Evolutionary conservation across 768 basidiomycete genomes (phyloP), one percentile per base, ranked within the genome.

Genomic region (Macrocybe gigantea): DNA sequence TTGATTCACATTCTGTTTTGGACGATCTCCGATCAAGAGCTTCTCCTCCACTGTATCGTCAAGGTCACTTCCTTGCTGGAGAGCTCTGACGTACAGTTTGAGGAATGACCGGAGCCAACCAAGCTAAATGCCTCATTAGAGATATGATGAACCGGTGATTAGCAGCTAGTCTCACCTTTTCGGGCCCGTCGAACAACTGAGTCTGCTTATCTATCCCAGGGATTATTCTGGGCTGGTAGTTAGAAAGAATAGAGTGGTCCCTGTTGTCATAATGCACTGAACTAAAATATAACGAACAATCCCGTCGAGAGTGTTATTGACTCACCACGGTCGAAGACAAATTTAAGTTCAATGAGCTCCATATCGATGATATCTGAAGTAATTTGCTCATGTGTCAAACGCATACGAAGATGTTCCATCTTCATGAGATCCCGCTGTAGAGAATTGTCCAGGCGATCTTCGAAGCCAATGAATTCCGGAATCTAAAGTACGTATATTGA

Each of bases 401-500:
- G 80, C 84, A 93, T 91, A 46, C 91, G 79, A 33, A 92, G 76
- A 58, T 92, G 82, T 60, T 95, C 92, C 54, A 93, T 67, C 60
- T 88, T 86, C 53, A 87, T 75, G 11, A 87, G 73, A 53, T 93
- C 89, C 22, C 90, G 78, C 61, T 93, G 88, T 7, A 94, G 72
- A 5, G 92, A 94, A 61, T 84, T 86, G 51, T 92, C 88, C 7
- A 95, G 68, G 35, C 79, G 75, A 43, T 86, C 82, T 60, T 93
- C 87, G 49, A 94, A 93, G 5, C 67, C 64, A 47, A 89, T 80
- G 58, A 95, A 93, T 58, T 93, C 88, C 13, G 86, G 82, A 47
- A 94, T 86, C 83, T 93, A 53, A 29, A 32, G 14, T 4, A 11
- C 14, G 42, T 33, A 8, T n/a, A 5, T 10, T 22, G 5, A 32